These are phyloP conservation scores for Ascochyta pisi DNA, from an alignment of 2,329 filamentous ascomycete genomes.

Conservation along the genomic window DNA sequence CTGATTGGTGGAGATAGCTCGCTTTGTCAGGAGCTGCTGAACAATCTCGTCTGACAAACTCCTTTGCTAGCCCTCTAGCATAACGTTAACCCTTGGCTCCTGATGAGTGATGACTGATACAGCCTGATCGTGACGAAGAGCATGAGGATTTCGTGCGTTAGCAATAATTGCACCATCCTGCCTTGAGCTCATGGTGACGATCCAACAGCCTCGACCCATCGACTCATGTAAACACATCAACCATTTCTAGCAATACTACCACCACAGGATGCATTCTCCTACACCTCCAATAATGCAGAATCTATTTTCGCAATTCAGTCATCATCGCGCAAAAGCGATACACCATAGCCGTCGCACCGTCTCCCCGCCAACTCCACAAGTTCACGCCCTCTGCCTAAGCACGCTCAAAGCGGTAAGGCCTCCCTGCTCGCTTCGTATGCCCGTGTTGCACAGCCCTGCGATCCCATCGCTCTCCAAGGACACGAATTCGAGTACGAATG, in stretches of 20 bases:
- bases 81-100: slow-evolving; percentile 12
- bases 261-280: slow-evolving; percentile 2
- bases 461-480: slow-evolving; percentile 21
- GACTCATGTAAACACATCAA: background rate
- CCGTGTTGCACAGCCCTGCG: slow-evolving; percentile 32
- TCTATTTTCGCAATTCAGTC: slow-evolving; percentile 5
- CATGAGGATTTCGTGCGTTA: slow-evolving; percentile 1
- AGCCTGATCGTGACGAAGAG: slow-evolving; percentile 6
- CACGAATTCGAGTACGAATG: background rate
- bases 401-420: slow-evolving; percentile 17
- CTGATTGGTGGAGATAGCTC: slow-evolving; percentile 26
- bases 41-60: slow-evolving; percentile 40
- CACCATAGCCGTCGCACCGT: slow-evolving; percentile 13
- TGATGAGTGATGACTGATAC: slow-evolving; percentile 16
- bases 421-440: slow-evolving; percentile 28
- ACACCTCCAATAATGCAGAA: slow-evolving; percentile 1
- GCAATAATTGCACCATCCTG: slow-evolving; percentile 10
- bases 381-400: slow-evolving; percentile 21
- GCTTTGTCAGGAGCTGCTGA: slow-evolving; percentile 37
- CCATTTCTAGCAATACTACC: background rate
- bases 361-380: slow-evolving; percentile 20
- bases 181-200: background rate
- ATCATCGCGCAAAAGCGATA: slow-evolving; percentile 1
- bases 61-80: slow-evolving; percentile 13
- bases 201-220: background rate